Evolutionary conservation across 805 yeast species (phyloP).

Genomic region (Barnettozyma vustinii): DNA sequence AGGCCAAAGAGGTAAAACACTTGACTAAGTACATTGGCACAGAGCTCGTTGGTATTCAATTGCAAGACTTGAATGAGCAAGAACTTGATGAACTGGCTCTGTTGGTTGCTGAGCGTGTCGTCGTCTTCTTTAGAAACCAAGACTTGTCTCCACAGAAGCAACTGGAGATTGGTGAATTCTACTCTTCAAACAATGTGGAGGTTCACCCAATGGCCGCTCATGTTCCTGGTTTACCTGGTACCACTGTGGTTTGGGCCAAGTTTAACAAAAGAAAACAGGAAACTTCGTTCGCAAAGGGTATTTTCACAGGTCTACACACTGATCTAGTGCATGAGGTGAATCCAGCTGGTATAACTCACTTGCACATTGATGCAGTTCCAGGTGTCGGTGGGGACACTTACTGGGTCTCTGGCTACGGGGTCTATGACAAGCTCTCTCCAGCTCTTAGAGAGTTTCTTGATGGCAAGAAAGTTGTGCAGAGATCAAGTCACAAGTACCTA

Average conservation of each 20-base stretch:
- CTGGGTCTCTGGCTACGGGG: conserved; percentile 56
- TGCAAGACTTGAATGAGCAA: conserved; percentile 35
- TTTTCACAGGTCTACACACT: conserved; percentile 36
- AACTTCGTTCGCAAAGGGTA: conserved; percentile 19
- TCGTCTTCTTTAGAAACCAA: conserved; percentile 45
- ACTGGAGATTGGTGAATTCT: conserved; percentile 39
- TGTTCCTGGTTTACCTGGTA: conserved; percentile 27
- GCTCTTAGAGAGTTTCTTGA: conserved; percentile 46
- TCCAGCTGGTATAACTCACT: conserved; percentile 50
- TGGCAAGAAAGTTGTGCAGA: conserved; percentile 43
- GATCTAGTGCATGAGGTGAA: conserved; percentile 51
- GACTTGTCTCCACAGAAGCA: conserved; percentile 40
- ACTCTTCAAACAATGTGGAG: conserved; percentile 35
- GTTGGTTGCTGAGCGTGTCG: conserved; percentile 42
- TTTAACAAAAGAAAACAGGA: conserved; percentile 25
- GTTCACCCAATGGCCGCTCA: conserved; percentile 33
- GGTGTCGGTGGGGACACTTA: conserved; percentile 49
- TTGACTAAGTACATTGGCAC: conserved; percentile 44
- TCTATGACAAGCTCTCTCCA: conserved; percentile 50
- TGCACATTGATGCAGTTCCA: conserved; percentile 46
- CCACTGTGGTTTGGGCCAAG: conserved; percentile 15
- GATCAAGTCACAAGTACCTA: conserved; percentile 34
- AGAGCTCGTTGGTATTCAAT: conserved; percentile 41
- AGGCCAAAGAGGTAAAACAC: conserved; percentile 35
- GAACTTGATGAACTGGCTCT: conserved; percentile 44